phyloP scores from a whole-genome alignment of 768 basidiomycete genomes.

The Neoboletus subvelutipes region DNA sequence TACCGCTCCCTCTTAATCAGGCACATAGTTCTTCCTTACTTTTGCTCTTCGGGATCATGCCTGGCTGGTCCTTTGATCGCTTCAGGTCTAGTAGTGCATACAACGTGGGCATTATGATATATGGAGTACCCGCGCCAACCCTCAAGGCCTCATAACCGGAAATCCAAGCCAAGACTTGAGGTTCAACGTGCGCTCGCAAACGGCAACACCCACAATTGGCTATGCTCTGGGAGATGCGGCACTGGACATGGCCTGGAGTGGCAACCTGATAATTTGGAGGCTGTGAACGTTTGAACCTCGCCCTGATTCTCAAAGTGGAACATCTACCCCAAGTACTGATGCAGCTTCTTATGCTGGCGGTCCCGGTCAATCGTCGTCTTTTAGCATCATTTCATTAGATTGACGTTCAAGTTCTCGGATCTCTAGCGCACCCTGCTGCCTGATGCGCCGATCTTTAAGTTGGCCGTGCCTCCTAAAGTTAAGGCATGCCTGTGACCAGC shows the following conservation, averaged over 20 bases:
- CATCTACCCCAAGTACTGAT: background rate
- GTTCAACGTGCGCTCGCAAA: background rate
- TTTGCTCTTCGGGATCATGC: background rate
- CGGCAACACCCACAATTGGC: background rate
- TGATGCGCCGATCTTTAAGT: background rate
- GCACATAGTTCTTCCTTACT: background rate
- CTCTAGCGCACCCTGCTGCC: background rate
- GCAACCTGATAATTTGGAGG: background rate
- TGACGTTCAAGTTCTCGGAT: background rate
- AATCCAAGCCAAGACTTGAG: background rate
- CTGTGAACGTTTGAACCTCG: background rate
- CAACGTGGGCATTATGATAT: background rate
- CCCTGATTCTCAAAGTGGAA: too few species aligned
- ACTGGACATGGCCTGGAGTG: background rate
- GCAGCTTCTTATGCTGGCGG: background rate
- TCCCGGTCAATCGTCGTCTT: background rate
- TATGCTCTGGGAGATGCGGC: background rate
- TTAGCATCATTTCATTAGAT: background rate
- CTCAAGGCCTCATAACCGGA: background rate
- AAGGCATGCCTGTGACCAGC: too few species aligned
- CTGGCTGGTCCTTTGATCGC: background rate
- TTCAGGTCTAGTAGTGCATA: too few species aligned
- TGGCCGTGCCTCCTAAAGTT: background rate
- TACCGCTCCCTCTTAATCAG: constrained; percentile 16
- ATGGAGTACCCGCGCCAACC: background rate